A percentile compares a stretch with the other conserved stretches of the same genome.
phyloP scores from a whole-genome alignment of 2,329 filamentous ascomycete genomes.

The Pseudocercospora fuligena region DNA sequence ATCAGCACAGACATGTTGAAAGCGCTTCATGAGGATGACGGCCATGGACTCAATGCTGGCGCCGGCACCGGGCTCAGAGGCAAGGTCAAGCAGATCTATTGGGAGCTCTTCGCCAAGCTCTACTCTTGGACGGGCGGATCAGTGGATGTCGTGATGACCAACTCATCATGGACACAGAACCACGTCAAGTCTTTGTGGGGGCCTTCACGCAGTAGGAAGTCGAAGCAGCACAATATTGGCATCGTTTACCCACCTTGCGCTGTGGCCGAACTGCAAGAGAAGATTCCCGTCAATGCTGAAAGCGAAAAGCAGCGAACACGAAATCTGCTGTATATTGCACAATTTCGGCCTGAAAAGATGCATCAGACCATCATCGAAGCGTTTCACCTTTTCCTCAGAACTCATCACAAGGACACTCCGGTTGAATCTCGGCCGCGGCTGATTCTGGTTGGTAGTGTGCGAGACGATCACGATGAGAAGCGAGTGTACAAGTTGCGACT shows the following conservation, averaged over 20 bases:
- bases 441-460: slow-evolving; percentile 88
- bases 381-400: slow-evolving; percentile 75
- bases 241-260: slow-evolving; percentile 93
- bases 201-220: slow-evolving; percentile 49
- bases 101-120: slow-evolving; percentile 79
- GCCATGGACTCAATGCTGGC: slow-evolving; percentile 80
- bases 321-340: slow-evolving; percentile 87
- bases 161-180: slow-evolving; percentile 89
- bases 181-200: slow-evolving; percentile 85
- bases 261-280: slow-evolving; percentile 78
- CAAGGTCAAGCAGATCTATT: slow-evolving; percentile 77
- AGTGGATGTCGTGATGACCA: slow-evolving; percentile 95
- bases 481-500: slow-evolving; percentile 87
- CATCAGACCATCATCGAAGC: slow-evolving; percentile 84
- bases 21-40: slow-evolving; percentile 55
- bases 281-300: slow-evolving; percentile 70
- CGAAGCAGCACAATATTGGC: slow-evolving; percentile 62
- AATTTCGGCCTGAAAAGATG: slow-evolving; percentile 97
- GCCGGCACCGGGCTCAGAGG: slow-evolving; percentile 75
- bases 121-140: slow-evolving; percentile 84
- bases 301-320: slow-evolving; percentile 73
- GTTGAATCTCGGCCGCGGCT: slow-evolving; percentile 61
- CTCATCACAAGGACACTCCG: slow-evolving; percentile 50
- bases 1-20: slow-evolving; percentile 98
- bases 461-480: slow-evolving; percentile 78